A percentile compares a stretch with the other conserved stretches of the same genome.
Evolutionary conservation across 768 basidiomycete species (phyloP).

Genomic region (Boletus pseudopeckii): DNA sequence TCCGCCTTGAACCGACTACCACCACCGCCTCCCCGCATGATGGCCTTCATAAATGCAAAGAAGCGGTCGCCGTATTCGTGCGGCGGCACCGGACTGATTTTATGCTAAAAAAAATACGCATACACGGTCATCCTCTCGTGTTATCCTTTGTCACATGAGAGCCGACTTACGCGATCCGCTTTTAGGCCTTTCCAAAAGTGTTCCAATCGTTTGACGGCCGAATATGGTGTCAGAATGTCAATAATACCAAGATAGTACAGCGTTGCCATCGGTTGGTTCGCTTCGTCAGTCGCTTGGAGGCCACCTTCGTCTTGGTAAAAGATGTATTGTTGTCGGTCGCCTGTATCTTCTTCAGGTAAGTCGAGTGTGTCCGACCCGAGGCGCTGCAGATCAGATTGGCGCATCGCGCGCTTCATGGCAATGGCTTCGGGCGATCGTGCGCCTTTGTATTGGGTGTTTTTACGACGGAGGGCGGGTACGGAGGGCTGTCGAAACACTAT

Average conservation of each 20-base stretch:
- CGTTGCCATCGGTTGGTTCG: constrained; percentile 65
- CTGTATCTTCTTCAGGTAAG: constrained; percentile 62
- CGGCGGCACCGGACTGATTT: constrained; percentile 91
- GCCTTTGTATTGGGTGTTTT: constrained; percentile 56
- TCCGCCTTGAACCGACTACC: constrained; percentile 49
- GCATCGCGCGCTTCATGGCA: constrained; percentile 83
- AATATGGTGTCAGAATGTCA: constrained; percentile 94
- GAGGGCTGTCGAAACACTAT: constrained; percentile 51
- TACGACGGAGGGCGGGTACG: constrained; percentile 60
- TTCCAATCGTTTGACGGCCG: constrained; percentile 71
- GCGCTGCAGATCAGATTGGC: constrained; percentile 73
- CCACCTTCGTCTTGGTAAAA: constrained; percentile 99
- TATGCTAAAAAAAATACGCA: constrained; percentile 54
- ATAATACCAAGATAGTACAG: constrained; percentile 96
- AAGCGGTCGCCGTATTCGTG: constrained; percentile 86
- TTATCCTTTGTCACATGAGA: background rate
- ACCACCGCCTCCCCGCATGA: constrained; percentile 80
- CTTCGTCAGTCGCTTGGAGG: constrained; percentile 83
- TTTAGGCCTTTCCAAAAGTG: constrained; percentile 89
- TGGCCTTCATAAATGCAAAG: constrained; percentile 78
- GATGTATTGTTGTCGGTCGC: constrained; percentile 63
- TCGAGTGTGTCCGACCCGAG: constrained; percentile 51
- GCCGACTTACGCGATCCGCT: constrained; percentile 73
- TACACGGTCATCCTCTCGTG: constrained; percentile 6
- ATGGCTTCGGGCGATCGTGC: constrained; percentile 67